Conservation (phyloP, 768 basidiomycete species). For the Macrolepiota albuminosa region DNA sequence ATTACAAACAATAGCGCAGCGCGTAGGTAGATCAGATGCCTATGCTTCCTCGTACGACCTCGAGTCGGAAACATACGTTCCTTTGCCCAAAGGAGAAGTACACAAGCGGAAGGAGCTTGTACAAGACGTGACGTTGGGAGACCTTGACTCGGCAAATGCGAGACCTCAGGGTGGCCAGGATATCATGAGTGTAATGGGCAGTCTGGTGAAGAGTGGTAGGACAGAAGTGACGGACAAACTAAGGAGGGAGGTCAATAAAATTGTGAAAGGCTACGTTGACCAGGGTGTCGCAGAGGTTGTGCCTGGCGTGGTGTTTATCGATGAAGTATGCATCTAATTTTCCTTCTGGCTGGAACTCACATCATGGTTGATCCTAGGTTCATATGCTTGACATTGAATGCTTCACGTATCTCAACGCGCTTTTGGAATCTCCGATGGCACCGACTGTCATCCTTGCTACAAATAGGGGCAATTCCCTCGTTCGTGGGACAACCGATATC, state of each 20-base stretch:
- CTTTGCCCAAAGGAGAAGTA: conserved; percentile 54
- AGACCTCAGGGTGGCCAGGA: conserved; percentile 96
- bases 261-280: conserved; percentile 95
- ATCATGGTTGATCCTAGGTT: conserved; percentile 52
- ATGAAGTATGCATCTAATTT: conserved; percentile 63
- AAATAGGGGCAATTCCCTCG: conserved; percentile 88
- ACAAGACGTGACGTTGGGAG: conserved; percentile 53
- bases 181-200: conserved; percentile 97
- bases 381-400: conserved; percentile 99
- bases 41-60: conserved; percentile 97
- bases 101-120: conserved; percentile 22
- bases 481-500: conserved; percentile 91
- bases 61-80: conserved; percentile 98
- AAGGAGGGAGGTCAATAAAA: conserved; percentile 92
- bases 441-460: conserved; percentile 97
- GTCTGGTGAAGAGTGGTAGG: conserved; percentile 83
- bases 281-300: conserved; percentile 98
- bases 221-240: conserved; percentile 98
- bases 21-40: conserved; percentile 95
- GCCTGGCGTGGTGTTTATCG: conserved; percentile 97
- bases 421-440: conserved; percentile 94
- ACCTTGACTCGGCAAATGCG: conserved; percentile 95
- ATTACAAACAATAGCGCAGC: conserved; percentile 35
- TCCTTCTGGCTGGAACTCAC: conserved; percentile 3
- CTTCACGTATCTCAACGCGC: conserved; percentile 95